Evolutionary conservation across 371 early-diverging fungal genomes (phyloP).

Genomic region (Saksenaea oblongispora): DNA sequence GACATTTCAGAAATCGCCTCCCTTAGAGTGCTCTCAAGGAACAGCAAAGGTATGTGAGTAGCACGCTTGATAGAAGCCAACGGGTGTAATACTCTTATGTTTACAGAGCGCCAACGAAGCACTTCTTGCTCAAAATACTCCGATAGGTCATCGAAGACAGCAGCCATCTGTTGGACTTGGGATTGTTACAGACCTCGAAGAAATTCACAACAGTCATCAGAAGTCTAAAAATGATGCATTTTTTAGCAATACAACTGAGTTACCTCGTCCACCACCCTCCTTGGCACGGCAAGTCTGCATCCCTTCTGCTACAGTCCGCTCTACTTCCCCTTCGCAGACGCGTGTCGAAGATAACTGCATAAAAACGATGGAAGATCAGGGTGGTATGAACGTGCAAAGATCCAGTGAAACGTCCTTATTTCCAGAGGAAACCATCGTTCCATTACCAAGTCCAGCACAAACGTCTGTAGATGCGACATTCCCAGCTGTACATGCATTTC

Average conservation of each 20-base stretch:
- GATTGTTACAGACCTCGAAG: slow-evolving; percentile 32
- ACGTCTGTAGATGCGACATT: neutral
- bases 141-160: slow-evolving; percentile 21
- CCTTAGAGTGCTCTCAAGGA: neutral
- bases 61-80: neutral
- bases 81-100: neutral
- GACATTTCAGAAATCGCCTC: neutral
- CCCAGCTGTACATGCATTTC: slow-evolving; percentile 6
- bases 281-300: neutral
- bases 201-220: neutral
- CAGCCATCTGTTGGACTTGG: slow-evolving; percentile 39
- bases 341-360: neutral
- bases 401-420: neutral
- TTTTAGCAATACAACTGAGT: slow-evolving; percentile 23
- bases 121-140: slow-evolving; percentile 3
- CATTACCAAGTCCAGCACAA: slow-evolving; percentile 39
- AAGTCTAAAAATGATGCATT: slow-evolving; percentile 37
- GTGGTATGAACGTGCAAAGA: neutral
- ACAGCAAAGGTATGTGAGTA: neutral
- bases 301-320: neutral
- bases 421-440: slow-evolving; percentile 30
- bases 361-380: neutral
- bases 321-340: neutral
- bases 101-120: neutral
- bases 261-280: slow-evolving; percentile 44